Conservation (phyloP, 2,329 filamentous ascomycete species). For the Calonectria montana region DNA sequence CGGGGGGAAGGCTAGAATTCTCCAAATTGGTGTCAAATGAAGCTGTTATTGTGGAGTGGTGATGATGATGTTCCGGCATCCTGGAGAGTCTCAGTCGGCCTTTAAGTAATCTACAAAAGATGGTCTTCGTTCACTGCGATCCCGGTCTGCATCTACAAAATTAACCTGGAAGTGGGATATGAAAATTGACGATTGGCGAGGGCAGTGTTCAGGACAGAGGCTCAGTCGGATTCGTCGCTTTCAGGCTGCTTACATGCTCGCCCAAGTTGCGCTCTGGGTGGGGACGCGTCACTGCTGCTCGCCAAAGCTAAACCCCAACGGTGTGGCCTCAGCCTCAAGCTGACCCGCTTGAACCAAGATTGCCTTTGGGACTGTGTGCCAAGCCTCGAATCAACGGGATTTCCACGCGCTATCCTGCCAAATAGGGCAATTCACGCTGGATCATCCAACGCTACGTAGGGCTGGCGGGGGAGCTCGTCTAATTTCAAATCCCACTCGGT, state of each 20-base stretch:
- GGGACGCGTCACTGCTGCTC: constrained; percentile 15
- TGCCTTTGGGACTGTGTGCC: not conserved
- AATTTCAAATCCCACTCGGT: constrained; percentile 1
- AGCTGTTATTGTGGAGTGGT: not conserved
- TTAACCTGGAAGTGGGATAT: constrained; percentile 9
- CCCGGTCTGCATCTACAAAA: not conserved
- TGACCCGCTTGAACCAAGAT: not conserved
- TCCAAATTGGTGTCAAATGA: not conserved
- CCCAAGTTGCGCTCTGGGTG: too few relatives aligned
- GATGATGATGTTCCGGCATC: constrained; percentile 2
- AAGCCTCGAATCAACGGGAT: constrained; percentile 4
- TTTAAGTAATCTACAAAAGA: constrained; percentile 29
- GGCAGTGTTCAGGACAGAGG: constrained; percentile 8
- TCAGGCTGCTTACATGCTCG: constrained; percentile 6
- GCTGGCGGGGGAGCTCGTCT: not conserved
- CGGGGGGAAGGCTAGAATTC: not conserved
- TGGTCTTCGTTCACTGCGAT: not conserved
- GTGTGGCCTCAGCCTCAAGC: constrained; percentile 11
- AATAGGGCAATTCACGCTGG: not conserved
- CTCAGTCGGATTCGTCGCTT: not conserved
- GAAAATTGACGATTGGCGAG: constrained; percentile 17
- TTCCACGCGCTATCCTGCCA: constrained; percentile 1
- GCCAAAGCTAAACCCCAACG: constrained; percentile 27
- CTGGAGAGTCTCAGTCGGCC: not conserved
- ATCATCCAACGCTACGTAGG: not conserved